Evolutionary conservation across 2,329 filamentous ascomycete species (phyloP).

Genomic region (Fusarium lateritium): DNA sequence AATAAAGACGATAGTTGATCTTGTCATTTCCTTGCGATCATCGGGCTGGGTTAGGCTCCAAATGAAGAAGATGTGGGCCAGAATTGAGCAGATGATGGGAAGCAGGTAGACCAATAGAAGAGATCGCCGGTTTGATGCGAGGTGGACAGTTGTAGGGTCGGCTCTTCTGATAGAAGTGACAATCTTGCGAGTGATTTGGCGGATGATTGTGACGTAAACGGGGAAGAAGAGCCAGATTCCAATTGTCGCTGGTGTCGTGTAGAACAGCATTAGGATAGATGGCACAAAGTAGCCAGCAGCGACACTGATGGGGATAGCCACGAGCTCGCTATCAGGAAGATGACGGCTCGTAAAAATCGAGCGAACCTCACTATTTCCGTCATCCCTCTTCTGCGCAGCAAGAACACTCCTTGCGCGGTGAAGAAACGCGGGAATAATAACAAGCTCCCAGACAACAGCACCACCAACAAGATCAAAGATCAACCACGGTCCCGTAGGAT

Average conservation of each 20-base stretch:
- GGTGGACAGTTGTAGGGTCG: slow-evolving; percentile 55
- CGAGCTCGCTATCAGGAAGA: slow-evolving; percentile 66
- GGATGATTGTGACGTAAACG: slow-evolving; percentile 62
- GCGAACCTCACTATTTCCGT: slow-evolving; percentile 34
- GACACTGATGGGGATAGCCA: slow-evolving; percentile 68
- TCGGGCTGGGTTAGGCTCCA: slow-evolving; percentile 58
- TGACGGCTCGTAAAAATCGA: slow-evolving; percentile 52
- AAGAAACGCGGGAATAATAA: slow-evolving; percentile 66
- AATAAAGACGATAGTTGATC: slow-evolving; percentile 61
- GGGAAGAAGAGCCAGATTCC: slow-evolving; percentile 68
- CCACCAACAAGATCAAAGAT: slow-evolving; percentile 65
- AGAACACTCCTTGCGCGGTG: slow-evolving; percentile 58
- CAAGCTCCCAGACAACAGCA: slow-evolving; percentile 66
- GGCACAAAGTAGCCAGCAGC: slow-evolving; percentile 64
- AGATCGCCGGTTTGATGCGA: slow-evolving; percentile 59
- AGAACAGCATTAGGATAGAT: slow-evolving; percentile 62
- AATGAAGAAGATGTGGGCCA: slow-evolving; percentile 60
- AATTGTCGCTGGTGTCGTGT: slow-evolving; percentile 56
- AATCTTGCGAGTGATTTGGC: slow-evolving; percentile 55
- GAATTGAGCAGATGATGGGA: slow-evolving; percentile 60
- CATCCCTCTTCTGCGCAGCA: slow-evolving; percentile 28
- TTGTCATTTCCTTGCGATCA: slow-evolving; percentile 66
- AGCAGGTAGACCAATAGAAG: slow-evolving; percentile 61
- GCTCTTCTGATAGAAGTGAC: slow-evolving; percentile 46
- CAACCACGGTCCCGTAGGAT: slow-evolving; percentile 61